phyloP scores from a whole-genome alignment of 2,329 filamentous ascomycete genomes.

The Colletotrichum aenigma region DNA sequence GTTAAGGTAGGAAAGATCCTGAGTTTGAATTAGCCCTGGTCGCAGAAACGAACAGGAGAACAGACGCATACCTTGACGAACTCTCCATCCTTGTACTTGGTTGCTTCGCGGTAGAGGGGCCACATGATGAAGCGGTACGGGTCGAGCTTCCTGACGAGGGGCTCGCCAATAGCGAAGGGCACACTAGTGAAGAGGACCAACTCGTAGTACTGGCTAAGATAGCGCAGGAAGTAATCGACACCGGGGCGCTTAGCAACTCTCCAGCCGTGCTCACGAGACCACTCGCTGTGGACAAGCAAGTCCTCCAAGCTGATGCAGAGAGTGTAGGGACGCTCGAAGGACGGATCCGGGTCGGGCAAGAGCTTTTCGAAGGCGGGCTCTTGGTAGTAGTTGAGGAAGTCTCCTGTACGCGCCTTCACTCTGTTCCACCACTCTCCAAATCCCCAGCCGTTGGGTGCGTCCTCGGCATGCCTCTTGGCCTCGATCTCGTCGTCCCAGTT shows the following conservation, averaged over 20 bases:
- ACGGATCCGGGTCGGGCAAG: conserved; percentile 80
- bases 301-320: conserved; percentile 93
- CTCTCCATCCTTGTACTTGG: conserved; percentile 93
- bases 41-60: not conserved
- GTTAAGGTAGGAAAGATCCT: conserved; percentile 98
- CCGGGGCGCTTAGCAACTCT: conserved; percentile 93
- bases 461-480: conserved; percentile 63
- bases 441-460: conserved; percentile 82
- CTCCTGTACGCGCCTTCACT: conserved; percentile 73
- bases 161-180: conserved; percentile 83
- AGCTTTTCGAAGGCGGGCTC: conserved; percentile 95
- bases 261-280: conserved; percentile 94
- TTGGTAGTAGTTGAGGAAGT: conserved; percentile 89
- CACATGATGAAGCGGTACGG: conserved; percentile 95
- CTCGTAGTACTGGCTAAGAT: conserved; percentile 97
- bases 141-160: conserved; percentile 90
- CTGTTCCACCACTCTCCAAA: conserved; percentile 80
- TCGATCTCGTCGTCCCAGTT: conserved; percentile 89
- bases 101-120: conserved; percentile 95
- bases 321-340: conserved; percentile 86
- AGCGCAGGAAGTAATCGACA: conserved; percentile 95
- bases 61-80: conserved; percentile 79
- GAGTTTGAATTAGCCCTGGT: conserved; percentile 19
- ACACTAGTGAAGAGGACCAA: conserved; percentile 93
- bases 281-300: conserved; percentile 92